Conservation (phyloP, 495 filamentous ascomycete genomes). For the Penicillium argentinense region DNA sequence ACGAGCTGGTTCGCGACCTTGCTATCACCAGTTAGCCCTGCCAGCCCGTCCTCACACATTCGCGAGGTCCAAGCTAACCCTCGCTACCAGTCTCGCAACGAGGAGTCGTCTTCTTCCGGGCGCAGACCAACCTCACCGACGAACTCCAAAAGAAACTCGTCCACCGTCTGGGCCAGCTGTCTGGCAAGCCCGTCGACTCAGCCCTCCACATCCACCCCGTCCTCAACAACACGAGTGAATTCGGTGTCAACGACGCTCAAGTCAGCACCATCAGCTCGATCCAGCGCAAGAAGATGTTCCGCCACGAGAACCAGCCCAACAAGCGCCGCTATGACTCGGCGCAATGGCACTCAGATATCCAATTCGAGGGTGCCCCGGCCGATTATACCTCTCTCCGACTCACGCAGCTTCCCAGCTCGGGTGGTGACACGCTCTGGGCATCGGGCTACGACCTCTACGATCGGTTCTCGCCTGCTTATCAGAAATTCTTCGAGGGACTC, state of each 20-base stretch:
- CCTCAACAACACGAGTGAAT: slow-evolving; percentile 28
- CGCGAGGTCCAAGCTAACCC: background rate
- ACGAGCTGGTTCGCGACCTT: slow-evolving; percentile 21
- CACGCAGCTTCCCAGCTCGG: slow-evolving; percentile 63
- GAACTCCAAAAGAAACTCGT: slow-evolving; percentile 62
- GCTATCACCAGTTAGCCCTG: slow-evolving; percentile 20
- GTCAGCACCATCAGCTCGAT: slow-evolving; percentile 65
- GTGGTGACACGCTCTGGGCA: slow-evolving; percentile 61
- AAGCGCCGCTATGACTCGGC: slow-evolving; percentile 20
- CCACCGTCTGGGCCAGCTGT: slow-evolving; percentile 56
- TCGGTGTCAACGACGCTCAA: slow-evolving; percentile 57
- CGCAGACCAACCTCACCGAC: slow-evolving; percentile 59
- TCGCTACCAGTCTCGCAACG: slow-evolving; percentile 60
- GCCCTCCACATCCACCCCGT: slow-evolving; percentile 69
- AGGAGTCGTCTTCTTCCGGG: slow-evolving; percentile 73
- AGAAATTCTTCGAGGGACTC: slow-evolving; percentile 63
- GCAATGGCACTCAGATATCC: slow-evolving; percentile 69
- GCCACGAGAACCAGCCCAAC: slow-evolving; percentile 26
- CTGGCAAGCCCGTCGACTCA: slow-evolving; percentile 59
- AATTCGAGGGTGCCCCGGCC: slow-evolving; percentile 63
- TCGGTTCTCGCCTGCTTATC: slow-evolving; percentile 62
- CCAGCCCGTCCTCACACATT: background rate
- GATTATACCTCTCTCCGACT: slow-evolving; percentile 66
- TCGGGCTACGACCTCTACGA: slow-evolving; percentile 56
- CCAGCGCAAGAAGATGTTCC: slow-evolving; percentile 54